Percentiles rank a stretch among this genome's conserved stretches.
These are phyloP conservation scores for Sclerotinia nivalis DNA, from an alignment of 2,329 filamentous ascomycete genomes.

Conservation along the genomic window DNA sequence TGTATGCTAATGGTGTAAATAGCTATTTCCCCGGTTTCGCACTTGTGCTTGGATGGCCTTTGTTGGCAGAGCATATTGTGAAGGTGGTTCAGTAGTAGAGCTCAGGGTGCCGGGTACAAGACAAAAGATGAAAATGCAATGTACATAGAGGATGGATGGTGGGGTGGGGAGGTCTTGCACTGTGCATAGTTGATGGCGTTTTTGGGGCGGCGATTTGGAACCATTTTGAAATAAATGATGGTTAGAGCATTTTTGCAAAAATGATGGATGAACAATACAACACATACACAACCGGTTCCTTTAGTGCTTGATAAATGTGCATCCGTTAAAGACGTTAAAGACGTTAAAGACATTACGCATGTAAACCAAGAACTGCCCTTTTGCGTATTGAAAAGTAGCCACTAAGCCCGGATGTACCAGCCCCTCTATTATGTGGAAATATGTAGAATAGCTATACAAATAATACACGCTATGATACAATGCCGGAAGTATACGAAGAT, in stretches of 20 bases:
- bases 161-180: not conserved
- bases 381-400: not conserved
- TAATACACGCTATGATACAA: conserved; percentile 1
- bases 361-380: not conserved
- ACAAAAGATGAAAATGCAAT: too few species aligned
- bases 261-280: not conserved
- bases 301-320: not conserved
- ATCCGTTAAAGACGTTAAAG: not conserved
- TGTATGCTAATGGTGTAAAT: not conserved
- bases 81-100: not conserved
- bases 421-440: not conserved
- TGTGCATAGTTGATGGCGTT: conserved; percentile 3
- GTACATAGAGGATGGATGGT: not conserved
- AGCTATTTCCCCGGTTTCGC: conserved; percentile 24
- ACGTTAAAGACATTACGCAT: not conserved
- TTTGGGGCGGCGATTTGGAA: not conserved
- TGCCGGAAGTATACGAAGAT: not conserved
- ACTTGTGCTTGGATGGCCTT: conserved; percentile 23
- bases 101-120: not conserved
- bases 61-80: conserved; percentile 18
- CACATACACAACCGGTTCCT: not conserved
- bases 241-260: not conserved
- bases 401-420: not conserved
- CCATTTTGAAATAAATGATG: not conserved
- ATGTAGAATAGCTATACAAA: not conserved